A percentile compares a stretch with the other conserved stretches of the same genome.
phyloP scores from a whole-genome alignment of 768 basidiomycete genomes.

The Grammothele lineata region DNA sequence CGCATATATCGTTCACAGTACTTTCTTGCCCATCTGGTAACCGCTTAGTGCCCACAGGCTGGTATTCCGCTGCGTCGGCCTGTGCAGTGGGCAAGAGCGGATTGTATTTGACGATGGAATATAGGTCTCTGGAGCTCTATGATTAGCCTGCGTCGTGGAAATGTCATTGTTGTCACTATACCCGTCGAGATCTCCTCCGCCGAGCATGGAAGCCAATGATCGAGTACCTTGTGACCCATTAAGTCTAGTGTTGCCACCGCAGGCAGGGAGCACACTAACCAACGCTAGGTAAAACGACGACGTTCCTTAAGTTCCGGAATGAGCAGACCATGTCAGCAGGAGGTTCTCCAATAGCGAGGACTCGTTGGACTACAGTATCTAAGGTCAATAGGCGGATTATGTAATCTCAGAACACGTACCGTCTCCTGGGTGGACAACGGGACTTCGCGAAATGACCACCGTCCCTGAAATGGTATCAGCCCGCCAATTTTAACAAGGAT shows the following conservation, averaged over 20 bases:
- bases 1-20: constrained; percentile 65
- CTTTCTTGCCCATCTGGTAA: constrained; percentile 34
- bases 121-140: constrained; percentile 59
- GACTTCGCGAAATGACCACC: constrained; percentile 57
- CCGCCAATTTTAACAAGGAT: no score
- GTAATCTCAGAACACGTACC: constrained; percentile 32
- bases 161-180: no score
- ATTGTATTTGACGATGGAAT: constrained; percentile 53
- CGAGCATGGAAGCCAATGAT: constrained; percentile 65
- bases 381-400: not conserved
- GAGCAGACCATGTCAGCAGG: constrained; percentile 50
- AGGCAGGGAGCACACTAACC: no score
- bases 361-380: constrained; percentile 54
- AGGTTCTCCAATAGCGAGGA: constrained; percentile 67
- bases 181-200: constrained; percentile 82
- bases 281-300: constrained; percentile 63
- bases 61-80: constrained; percentile 50
- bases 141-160: no score
- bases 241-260: no score
- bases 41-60: constrained; percentile 20
- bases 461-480: constrained; percentile 5
- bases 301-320: constrained; percentile 61
- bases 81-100: constrained; percentile 51
- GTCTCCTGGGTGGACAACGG: constrained; percentile 74
- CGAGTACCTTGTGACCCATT: constrained; percentile 58